Conservation (phyloP, 192 early-diverging fungal genomes). For the Helicostylum pulchrum region DNA sequence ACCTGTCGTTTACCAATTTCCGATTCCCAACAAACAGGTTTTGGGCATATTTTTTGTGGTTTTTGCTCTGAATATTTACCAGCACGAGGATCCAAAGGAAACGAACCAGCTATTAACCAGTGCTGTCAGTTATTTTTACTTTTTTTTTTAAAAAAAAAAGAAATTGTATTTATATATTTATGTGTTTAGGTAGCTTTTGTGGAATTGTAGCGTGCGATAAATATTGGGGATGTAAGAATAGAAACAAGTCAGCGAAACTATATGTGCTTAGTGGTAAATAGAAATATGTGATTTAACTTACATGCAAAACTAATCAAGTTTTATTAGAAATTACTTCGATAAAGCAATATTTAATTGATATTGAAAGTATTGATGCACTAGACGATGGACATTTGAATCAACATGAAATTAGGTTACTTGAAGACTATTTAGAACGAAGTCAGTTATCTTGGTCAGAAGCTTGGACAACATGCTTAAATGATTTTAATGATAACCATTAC, state of each 20-base stretch:
- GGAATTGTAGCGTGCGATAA: slow-evolving; percentile 6
- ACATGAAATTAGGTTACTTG: background rate
- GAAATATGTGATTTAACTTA: background rate
- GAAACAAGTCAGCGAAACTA: background rate
- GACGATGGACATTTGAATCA: background rate
- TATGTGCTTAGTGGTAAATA: slow-evolving; percentile 9
- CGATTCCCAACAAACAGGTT: background rate
- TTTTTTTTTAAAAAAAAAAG: background rate
- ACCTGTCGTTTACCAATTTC: background rate
- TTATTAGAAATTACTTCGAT: background rate
- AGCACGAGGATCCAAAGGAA: background rate
- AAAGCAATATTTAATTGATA: background rate
- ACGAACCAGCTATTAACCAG: slow-evolving; percentile 1
- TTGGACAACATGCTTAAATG: background rate
- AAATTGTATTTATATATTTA: background rate
- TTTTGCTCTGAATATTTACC: slow-evolving; percentile 13
- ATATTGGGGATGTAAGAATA: slow-evolving; percentile 15
- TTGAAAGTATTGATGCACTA: background rate
- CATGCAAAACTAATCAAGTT: background rate
- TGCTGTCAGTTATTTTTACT: slow-evolving; percentile 4
- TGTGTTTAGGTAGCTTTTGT: slow-evolving; percentile 7
- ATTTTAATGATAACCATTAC: slow-evolving; percentile 7
- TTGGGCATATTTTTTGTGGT: background rate
- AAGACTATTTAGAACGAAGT: background rate
- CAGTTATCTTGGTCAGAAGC: background rate